Conservation (phyloP, 306 rosid genomes). For the Purshia tridentata region DNA sequence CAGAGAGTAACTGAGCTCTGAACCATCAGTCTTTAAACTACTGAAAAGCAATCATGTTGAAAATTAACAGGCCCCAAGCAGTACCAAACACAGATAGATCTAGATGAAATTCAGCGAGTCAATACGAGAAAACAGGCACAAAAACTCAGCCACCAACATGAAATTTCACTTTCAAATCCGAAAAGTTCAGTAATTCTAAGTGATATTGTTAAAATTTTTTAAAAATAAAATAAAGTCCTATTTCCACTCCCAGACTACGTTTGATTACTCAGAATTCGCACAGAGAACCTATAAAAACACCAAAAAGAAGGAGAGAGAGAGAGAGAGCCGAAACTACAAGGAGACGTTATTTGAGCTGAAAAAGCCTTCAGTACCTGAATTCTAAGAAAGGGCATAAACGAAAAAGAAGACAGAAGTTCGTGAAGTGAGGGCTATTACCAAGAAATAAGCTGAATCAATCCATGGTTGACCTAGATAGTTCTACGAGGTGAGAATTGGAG, state of each 20-base stretch:
- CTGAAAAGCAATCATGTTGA: not conserved
- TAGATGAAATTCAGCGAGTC: not conserved
- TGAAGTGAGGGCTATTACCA: constrained; percentile 21
- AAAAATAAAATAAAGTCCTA: not conserved
- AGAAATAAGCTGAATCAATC: constrained; percentile 25
- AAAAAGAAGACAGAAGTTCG: not conserved
- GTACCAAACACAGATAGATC: not conserved
- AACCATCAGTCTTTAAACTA: not conserved
- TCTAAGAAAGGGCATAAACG: not conserved
- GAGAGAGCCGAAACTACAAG: not conserved
- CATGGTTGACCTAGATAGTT: constrained; percentile 36
- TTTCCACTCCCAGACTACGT: not conserved
- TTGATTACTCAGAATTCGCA: not conserved
- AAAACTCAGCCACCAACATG: not conserved
- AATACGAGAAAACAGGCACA: not conserved
- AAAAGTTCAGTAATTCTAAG: not conserved
- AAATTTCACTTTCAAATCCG: not conserved
- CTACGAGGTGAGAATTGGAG: constrained; percentile 14
- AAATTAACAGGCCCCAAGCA: not conserved
- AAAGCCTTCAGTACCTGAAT: constrained; percentile 1
- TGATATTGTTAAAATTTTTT: not conserved
- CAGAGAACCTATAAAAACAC: not conserved
- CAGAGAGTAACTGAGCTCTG: not conserved
- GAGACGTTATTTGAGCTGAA: not conserved
- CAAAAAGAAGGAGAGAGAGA: not conserved